Percentiles rank a stretch among this genome's conserved stretches.
Evolutionary conservation across 257 asterid species (phyloP).

Genomic region (Scutellaria baicalensis): DNA sequence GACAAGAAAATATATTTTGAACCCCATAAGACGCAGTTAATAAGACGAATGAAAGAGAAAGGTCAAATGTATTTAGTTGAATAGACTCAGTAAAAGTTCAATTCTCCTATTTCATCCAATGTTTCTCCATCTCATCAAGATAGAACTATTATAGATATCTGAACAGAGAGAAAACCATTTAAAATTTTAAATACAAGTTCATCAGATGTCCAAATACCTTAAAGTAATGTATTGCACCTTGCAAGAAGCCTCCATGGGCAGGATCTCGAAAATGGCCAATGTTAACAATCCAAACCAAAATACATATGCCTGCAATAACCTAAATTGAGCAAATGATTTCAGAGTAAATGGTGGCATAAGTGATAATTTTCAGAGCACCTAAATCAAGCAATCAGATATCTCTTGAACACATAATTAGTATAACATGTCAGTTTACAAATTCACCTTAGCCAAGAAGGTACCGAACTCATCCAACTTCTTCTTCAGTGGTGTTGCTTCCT

Average conservation of each 20-base stretch:
- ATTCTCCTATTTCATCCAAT: background rate
- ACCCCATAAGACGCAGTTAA: background rate
- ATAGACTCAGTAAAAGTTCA: no score
- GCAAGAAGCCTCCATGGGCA: slow-evolving; percentile 92
- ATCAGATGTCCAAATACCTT: slow-evolving; percentile 43
- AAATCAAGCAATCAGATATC: slow-evolving; percentile 5
- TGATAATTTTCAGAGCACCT: slow-evolving; percentile 5
- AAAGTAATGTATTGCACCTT: slow-evolving; percentile 96
- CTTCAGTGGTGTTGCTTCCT: slow-evolving; percentile 97
- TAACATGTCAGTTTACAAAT: slow-evolving; percentile 4
- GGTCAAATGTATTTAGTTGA: background rate
- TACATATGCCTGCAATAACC: slow-evolving; percentile 98
- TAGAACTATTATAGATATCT: background rate
- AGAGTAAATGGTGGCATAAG: slow-evolving; percentile 14
- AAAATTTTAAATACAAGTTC: background rate
- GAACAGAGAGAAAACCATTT: background rate
- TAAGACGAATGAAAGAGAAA: background rate
- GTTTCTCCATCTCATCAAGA: background rate
- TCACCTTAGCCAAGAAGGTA: slow-evolving; percentile 92
- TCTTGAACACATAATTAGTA: slow-evolving; percentile 6
- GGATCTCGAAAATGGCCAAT: slow-evolving; percentile 97
- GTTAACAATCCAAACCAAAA: slow-evolving; percentile 96
- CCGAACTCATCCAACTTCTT: slow-evolving; percentile 98
- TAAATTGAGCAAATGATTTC: slow-evolving; percentile 35
- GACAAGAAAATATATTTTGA: background rate